Base-by-base conservation (phyloP, 1,284 basidiomycete genomes). In the Ustilago curta region DNA sequence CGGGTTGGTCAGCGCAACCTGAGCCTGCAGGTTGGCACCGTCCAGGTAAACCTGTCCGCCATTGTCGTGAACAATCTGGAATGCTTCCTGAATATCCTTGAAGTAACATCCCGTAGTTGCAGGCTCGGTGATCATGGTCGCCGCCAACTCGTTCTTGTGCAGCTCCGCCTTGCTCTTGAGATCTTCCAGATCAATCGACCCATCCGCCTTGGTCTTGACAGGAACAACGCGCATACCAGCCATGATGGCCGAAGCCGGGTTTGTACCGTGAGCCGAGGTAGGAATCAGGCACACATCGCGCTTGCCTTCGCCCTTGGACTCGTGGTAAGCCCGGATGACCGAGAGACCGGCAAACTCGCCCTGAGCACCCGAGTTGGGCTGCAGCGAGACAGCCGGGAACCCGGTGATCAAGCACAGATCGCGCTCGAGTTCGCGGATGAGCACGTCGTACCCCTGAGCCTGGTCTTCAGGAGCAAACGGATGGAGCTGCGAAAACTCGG, bases 21-120 rank as follows among this genome's bases (percentile, higher is more conserved):
- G 93, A 29, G 95, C 95, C 85, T 99, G 98, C 78, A 97, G 88
- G 85, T 99, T 98, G 58, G 95, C 95, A 78, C 90, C 89, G 85
- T 99, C 96, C 61, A 99, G 88, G 86, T 98, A 99, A 42, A 99
- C 97, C 85, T 99, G 97, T 23, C 97, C 96, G 21, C 96, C 96
- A 80, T 93, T 91, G 65, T 94, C 90, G 84, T 99, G 97, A 51
- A 97, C 92, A 80, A 97, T 93, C 84, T 92, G 88, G 88, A 94
- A 96, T 21, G 95, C 96, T 88, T 92, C 91, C 83, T 92, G 89
- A 42, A 98, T 92, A 63, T 94, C 94, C 75, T 92, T 89, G 85
- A 99, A 97, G 83, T 98, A 99, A 32, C 98, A 95, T 81, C 96
- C 96, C 74, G 95, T 98, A 0, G 96, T 99, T 6, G 94, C 97